phyloP scores from a whole-genome alignment of 768 basidiomycete species.

The Pisolithus sp. region DNA sequence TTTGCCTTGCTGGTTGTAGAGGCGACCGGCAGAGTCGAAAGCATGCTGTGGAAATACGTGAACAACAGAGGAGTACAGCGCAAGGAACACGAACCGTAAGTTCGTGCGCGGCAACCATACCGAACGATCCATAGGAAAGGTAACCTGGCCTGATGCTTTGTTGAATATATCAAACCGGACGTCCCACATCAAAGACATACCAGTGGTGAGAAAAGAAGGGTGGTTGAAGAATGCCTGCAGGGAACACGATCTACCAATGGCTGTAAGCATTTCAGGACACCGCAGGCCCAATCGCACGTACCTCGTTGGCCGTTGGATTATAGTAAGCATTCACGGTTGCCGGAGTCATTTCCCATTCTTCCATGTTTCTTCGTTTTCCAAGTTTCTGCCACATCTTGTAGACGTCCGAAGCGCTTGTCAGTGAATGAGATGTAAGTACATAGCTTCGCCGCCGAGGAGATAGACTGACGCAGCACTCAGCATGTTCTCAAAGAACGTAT shows the following conservation, averaged over 20 bases:
- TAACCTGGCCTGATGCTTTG: slow-evolving; percentile 69
- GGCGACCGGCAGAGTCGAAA: slow-evolving; percentile 82
- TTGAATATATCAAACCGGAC: background rate
- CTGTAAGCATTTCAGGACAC: background rate
- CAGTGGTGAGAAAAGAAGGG: slow-evolving; percentile 85
- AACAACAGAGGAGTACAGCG: background rate
- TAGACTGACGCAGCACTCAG: slow-evolving; percentile 48
- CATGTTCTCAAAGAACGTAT: slow-evolving; percentile 82
- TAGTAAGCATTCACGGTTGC: slow-evolving; percentile 86
- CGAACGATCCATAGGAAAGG: slow-evolving; percentile 88
- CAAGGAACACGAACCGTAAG: slow-evolving; percentile 52
- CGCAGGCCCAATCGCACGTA: slow-evolving; percentile 20
- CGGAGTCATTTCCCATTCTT: slow-evolving; percentile 85
- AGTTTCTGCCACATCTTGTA: slow-evolving; percentile 71
- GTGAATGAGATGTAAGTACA: slow-evolving; percentile 7
- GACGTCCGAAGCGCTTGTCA: slow-evolving; percentile 48
- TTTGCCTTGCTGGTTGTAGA: slow-evolving; percentile 88
- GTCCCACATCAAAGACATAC: slow-evolving; percentile 30
- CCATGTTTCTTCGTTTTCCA: slow-evolving; percentile 60
- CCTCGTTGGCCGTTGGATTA: slow-evolving; percentile 83
- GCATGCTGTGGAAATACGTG: slow-evolving; percentile 51
- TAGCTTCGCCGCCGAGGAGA: background rate
- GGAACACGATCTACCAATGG: slow-evolving; percentile 74
- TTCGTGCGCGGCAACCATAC: slow-evolving; percentile 89
- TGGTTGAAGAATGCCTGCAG: slow-evolving; percentile 89